A percentile compares a stretch with the other conserved stretches of the same genome.
Evolutionary conservation across 129 eudicot genomes (phyloP).

Genomic region (Flaveria sonorensis): DNA sequence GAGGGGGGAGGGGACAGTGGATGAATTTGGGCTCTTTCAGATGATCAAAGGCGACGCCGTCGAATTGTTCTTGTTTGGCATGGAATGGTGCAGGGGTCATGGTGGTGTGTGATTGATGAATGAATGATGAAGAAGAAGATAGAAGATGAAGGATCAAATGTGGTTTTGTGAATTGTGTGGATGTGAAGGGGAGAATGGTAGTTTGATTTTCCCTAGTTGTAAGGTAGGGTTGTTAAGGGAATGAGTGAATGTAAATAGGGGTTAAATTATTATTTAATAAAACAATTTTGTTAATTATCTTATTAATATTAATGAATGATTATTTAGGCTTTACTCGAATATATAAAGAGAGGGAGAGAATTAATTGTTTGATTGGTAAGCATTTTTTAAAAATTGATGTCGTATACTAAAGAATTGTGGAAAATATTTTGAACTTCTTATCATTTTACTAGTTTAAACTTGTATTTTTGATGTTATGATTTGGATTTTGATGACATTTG

Average conservation of each 20-base stretch:
- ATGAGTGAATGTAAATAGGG: no score
- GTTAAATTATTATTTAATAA: no score
- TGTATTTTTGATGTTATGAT: no score
- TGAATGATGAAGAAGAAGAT: background rate
- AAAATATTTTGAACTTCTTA: no score
- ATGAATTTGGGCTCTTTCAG: constrained; percentile 43
- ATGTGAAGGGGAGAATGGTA: constrained; percentile 8
- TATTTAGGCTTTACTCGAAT: background rate
- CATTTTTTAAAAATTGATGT: no score
- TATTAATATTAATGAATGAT: background rate
- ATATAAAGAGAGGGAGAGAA: background rate
- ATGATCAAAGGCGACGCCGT: constrained; percentile 29
- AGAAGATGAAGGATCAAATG: constrained; percentile 5
- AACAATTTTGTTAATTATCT: background rate
- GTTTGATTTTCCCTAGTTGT: constrained; percentile 18
- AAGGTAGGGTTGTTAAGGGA: constrained; percentile 23
- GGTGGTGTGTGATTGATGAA: background rate
- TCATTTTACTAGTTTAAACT: no score
- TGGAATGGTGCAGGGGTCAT: constrained; percentile 44
- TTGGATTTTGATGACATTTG: no score
- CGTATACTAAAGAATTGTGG: no score
- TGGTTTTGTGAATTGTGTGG: no score
- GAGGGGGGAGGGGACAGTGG: constrained; percentile 31
- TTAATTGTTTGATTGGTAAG: no score
- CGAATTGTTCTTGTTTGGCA: constrained; percentile 41